Conservation (phyloP, 768 basidiomycete species). For the Auricularia heimuer region DNA sequence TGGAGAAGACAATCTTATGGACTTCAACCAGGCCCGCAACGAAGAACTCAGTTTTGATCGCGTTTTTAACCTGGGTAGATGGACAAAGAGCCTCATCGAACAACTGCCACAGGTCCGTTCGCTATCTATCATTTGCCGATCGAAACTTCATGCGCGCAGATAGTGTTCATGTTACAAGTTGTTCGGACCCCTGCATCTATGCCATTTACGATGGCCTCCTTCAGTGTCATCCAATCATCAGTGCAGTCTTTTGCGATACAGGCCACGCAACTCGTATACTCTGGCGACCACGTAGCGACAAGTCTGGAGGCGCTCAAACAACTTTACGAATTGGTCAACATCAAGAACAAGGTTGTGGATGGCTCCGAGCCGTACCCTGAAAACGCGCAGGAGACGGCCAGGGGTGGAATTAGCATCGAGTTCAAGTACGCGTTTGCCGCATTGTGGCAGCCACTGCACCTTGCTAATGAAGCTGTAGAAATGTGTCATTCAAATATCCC, state of each 20-base stretch:
- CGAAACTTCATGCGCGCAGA: slow-evolving; percentile 21
- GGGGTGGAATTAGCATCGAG: slow-evolving; percentile 5
- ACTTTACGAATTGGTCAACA: slow-evolving; percentile 5
- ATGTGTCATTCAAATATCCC: slow-evolving; percentile 20
- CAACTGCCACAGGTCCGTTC: background rate
- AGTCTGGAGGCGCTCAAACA: slow-evolving; percentile 5
- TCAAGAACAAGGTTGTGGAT: slow-evolving; percentile 3
- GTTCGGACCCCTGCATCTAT: slow-evolving; percentile 52
- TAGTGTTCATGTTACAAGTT: slow-evolving; percentile 55
- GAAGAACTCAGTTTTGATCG: background rate
- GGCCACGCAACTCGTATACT: slow-evolving; percentile 42
- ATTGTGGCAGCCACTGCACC: background rate
- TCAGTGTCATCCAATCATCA: slow-evolving; percentile 48
- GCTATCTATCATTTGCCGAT: background rate
- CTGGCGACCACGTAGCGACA: background rate
- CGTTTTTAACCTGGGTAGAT: background rate
- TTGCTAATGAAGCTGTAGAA: background rate
- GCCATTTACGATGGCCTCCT: slow-evolving; percentile 54
- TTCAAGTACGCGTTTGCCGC: slow-evolving; percentile 3
- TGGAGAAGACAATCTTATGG: slow-evolving; percentile 29
- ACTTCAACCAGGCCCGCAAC: slow-evolving; percentile 18
- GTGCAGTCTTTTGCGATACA: slow-evolving; percentile 36
- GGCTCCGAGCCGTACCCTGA: slow-evolving; percentile 6
- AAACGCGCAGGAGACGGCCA: slow-evolving; percentile 1
- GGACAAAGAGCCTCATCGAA: background rate